These are phyloP conservation scores for Nakaseomyces uthaithaninus DNA, from an alignment of 1,139 yeast species.

Conservation along the genomic window DNA sequence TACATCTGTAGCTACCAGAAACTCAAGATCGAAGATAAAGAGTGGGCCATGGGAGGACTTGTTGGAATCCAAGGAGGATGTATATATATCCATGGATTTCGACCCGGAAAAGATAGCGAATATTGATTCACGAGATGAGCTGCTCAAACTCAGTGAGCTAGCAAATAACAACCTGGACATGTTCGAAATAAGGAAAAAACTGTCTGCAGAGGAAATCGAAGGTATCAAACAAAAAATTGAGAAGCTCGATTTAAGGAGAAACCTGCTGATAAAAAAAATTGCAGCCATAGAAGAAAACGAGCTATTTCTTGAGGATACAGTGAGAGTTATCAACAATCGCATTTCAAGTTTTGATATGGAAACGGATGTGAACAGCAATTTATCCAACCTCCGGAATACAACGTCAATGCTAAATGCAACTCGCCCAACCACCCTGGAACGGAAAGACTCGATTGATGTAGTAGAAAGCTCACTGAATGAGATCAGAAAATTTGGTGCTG, in stretches of 20 bases:
- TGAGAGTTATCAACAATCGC: constrained; percentile 38
- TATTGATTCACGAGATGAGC: constrained; percentile 17
- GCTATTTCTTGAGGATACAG: constrained; percentile 41
- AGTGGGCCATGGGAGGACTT: constrained; percentile 7
- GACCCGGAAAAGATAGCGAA: constrained; percentile 33
- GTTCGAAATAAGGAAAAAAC: constrained; percentile 52
- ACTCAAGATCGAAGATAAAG: background rate
- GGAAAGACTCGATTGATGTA: constrained; percentile 6
- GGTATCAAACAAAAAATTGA: constrained; percentile 53
- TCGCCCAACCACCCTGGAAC: constrained; percentile 2
- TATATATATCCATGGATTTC: constrained; percentile 4
- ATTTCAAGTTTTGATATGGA: constrained; percentile 31
- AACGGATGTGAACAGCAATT: constrained; percentile 22
- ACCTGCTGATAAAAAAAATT: constrained; percentile 47
- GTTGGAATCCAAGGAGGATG: constrained; percentile 5
- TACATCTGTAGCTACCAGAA: background rate
- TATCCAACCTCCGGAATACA: constrained; percentile 12
- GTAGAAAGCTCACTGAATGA: constrained; percentile 6
- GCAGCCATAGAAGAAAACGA: constrained; percentile 55
- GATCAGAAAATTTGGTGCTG: background rate
- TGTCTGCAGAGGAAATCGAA: constrained; percentile 53
- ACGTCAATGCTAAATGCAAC: constrained; percentile 7
- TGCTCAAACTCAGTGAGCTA: constrained; percentile 35
- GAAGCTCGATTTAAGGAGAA: constrained; percentile 43
- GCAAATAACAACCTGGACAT: constrained; percentile 44